Percentiles rank a stretch among this genome's conserved stretches.
Evolutionary conservation across 2,329 filamentous ascomycete species (phyloP).

Genomic region (Didymella pinodella): DNA sequence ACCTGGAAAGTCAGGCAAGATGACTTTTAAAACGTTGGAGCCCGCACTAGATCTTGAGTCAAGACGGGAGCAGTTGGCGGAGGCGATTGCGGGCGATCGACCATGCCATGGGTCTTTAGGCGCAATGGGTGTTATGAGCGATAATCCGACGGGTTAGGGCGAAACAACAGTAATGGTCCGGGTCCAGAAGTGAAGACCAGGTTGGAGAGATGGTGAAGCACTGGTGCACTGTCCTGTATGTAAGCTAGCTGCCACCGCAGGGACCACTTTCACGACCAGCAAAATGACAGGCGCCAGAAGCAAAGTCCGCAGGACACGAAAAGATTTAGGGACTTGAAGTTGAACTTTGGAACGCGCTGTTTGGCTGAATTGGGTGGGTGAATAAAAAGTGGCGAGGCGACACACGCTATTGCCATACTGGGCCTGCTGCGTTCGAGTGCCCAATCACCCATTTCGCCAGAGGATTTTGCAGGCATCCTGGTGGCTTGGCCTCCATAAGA

Average conservation of each 20-base stretch:
- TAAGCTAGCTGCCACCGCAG: constrained; percentile 31
- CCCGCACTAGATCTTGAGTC: constrained; percentile 45
- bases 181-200: constrained; percentile 29
- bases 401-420: constrained; percentile 42
- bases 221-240: constrained; percentile 37
- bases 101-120: constrained; percentile 44
- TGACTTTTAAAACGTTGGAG: constrained; percentile 48
- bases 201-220: constrained; percentile 35
- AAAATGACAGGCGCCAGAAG: constrained; percentile 42
- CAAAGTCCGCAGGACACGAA: constrained; percentile 41
- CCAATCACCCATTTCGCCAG: constrained; percentile 36
- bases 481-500: constrained; percentile 41
- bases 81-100: constrained; percentile 45
- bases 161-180: constrained; percentile 33
- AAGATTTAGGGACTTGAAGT: constrained; percentile 43
- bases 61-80: constrained; percentile 43
- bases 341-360: constrained; percentile 44
- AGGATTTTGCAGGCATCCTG: constrained; percentile 44
- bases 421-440: constrained; percentile 37
- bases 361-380: constrained; percentile 46
- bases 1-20: constrained; percentile 41
- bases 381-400: constrained; percentile 53
- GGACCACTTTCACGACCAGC: constrained; percentile 29
- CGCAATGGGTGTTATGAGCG: constrained; percentile 38
- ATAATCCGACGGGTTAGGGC: constrained; percentile 39